Evolutionary conservation across 108 stramenopile genomes (phyloP), one percentile per base, ranked within the genome.

Genomic region (Nitzschia putrida): DNA sequence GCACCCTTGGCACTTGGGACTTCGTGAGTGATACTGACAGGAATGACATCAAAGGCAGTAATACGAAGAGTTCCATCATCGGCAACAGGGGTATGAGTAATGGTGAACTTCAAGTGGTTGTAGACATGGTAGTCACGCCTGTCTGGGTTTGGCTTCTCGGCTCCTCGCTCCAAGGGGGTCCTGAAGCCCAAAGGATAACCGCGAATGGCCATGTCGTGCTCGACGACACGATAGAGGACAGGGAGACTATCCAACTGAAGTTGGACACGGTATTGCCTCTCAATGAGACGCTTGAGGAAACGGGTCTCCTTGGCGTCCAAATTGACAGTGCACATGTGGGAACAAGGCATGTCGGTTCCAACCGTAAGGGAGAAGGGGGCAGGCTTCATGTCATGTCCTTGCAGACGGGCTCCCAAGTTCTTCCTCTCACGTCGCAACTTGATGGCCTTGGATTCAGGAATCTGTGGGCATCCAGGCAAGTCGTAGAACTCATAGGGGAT

Each of bases 241-340:
- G 94, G 94, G 12, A 97, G 75, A 43, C 83, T 71, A 77, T 97
- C 96, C 20, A 97, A 68, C 13, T 87, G 83, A 25, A 94, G 75
- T 56, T 97, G 90, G 16, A 97, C 82, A 18, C 96, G 89, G 88
- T 99, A 99, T 68, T 97, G 95, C 24, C 91, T 80, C 44, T 96
- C 91, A 50, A 99, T 96, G 16, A 97, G 70, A 53, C 82, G 66
- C 21, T 83, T 80, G 54, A 98, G 68, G 82, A 87, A 90, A 11
- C 67, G 64, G 41, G 89, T 69, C 50, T 89, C 82, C 41, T 85
- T 87, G 3, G 73, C 80, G 24, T 80, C 83, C 29, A 93, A 61
- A 9, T 63, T 71, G 40, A 85, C 78, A 16, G 42, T 23, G 65
- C 89, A 90, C 7, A 93, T 68, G 9, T 84, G 75, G 24, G 76